These are phyloP conservation scores for Neodidymelliopsis sp. DNA, from an alignment of 2,329 filamentous ascomycete species.

Conservation along the genomic window DNA sequence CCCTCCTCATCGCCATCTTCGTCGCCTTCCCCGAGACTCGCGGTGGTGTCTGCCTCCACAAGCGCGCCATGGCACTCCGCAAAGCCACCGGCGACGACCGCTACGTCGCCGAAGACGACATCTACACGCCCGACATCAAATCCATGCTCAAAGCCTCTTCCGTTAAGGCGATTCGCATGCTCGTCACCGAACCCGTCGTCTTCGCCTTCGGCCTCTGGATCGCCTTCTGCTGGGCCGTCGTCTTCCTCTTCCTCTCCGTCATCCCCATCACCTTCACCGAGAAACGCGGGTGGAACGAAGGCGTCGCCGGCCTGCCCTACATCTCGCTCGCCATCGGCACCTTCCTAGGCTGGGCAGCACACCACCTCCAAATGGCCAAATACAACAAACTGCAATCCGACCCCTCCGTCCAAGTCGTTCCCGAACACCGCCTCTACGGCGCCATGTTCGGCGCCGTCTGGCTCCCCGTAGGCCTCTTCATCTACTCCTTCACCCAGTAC, in stretches of 20 bases:
- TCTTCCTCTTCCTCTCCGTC: conserved; percentile 61
- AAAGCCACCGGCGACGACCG: conserved; percentile 58
- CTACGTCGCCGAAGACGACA: conserved; percentile 60
- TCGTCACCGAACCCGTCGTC: conserved; percentile 58
- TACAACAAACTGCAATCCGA: conserved; percentile 54
- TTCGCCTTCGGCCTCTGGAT: conserved; percentile 62
- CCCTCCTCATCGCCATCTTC: conserved; percentile 50
- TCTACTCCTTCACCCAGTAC: conserved; percentile 64
- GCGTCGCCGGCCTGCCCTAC: conserved; percentile 59
- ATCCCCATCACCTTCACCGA: conserved; percentile 53
- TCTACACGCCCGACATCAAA: conserved; percentile 59
- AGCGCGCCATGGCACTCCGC: conserved; percentile 58
- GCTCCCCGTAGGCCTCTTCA: conserved; percentile 47
- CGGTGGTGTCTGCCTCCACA: conserved; percentile 57
- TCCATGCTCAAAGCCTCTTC: conserved; percentile 57
- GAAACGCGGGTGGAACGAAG: conserved; percentile 62
- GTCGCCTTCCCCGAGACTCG: conserved; percentile 52
- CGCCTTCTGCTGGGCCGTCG: conserved; percentile 61
- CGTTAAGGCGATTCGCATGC: conserved; percentile 61
- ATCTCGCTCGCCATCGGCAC: conserved; percentile 60
- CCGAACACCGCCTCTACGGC: conserved; percentile 44
- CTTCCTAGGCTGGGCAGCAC: conserved; percentile 57
- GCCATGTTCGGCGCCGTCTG: conserved; percentile 43
- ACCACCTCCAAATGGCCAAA: conserved; percentile 61
- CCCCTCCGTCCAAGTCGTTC: conserved; percentile 46